phyloP scores from a whole-genome alignment of 768 basidiomycete genomes.

The Serendipita sp. region DNA sequence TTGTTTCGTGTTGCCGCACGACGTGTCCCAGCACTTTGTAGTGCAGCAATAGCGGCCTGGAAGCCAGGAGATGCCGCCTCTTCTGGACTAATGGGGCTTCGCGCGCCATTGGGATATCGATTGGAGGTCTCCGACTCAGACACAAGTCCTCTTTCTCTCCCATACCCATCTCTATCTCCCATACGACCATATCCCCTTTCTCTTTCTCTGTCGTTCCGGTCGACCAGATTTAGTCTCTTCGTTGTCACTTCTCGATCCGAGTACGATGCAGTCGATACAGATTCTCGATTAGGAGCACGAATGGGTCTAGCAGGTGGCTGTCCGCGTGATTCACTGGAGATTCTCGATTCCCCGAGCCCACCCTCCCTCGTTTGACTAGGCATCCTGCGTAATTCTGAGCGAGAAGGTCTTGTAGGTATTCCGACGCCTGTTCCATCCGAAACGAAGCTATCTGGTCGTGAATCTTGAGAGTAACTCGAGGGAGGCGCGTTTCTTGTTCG shows the following conservation, averaged over 20 bases:
- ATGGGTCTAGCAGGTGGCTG: not conserved
- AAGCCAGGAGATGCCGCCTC: conserved; percentile 32
- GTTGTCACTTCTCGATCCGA: not conserved
- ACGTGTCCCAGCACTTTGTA: conserved; percentile 47
- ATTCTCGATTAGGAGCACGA: not conserved
- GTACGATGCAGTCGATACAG: not conserved
- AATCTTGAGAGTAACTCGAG: conserved; percentile 7
- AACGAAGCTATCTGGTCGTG: not conserved
- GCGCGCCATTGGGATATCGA: not conserved
- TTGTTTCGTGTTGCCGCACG: conserved; percentile 22
- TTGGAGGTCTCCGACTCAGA: not conserved
- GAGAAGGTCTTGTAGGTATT: not conserved
- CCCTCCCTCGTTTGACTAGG: not conserved
- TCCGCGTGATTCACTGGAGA: not conserved
- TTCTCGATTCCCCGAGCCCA: not conserved
- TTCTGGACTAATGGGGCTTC: conserved; percentile 3
- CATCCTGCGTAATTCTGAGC: not conserved
- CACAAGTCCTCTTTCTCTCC: not conserved
- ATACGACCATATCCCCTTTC: not conserved
- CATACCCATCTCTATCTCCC: not conserved
- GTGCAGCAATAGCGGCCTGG: conserved; percentile 47
- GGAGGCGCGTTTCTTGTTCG: not conserved
- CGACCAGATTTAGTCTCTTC: not conserved
- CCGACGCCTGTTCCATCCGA: conserved; percentile 3
- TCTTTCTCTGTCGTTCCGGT: not conserved